Conservation (phyloP, 2,329 filamentous ascomycete species). For the Ilyonectria mors-panacis region DNA sequence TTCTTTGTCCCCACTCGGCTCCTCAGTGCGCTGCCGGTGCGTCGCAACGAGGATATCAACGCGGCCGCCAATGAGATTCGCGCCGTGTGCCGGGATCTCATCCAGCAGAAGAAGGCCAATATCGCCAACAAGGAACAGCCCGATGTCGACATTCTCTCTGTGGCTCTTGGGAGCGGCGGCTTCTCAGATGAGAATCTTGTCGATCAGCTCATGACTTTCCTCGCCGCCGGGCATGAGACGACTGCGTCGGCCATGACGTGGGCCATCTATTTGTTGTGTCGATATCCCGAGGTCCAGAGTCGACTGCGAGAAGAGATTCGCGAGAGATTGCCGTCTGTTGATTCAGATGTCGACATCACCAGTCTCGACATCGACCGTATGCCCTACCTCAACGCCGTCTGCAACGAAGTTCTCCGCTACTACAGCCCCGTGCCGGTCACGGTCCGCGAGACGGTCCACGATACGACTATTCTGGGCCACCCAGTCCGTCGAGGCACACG, state of each 20-base stretch:
- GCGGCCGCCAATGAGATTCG: conserved; percentile 73
- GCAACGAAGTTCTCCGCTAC: conserved; percentile 82
- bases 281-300: conserved; percentile 75
- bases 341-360: conserved; percentile 54
- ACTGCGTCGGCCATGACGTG: conserved; percentile 84
- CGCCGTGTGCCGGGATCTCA: conserved; percentile 75
- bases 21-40: conserved; percentile 75
- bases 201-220: conserved; percentile 92
- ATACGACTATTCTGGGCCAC: conserved; percentile 77
- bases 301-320: conserved; percentile 79
- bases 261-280: conserved; percentile 79
- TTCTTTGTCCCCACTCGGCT: conserved; percentile 76
- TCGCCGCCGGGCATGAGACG: conserved; percentile 87
- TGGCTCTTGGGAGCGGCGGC: conserved; percentile 81
- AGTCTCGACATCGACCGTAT: conserved; percentile 76
- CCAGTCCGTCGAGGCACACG: conserved; percentile 79
- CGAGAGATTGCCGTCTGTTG: conserved; percentile 67
- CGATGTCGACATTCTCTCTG: conserved; percentile 83
- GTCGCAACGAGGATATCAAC: conserved; percentile 77
- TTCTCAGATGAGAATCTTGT: conserved; percentile 87
- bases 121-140: conserved; percentile 62
- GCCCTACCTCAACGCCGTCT: conserved; percentile 85
- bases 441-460: conserved; percentile 73
- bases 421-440: conserved; percentile 81
- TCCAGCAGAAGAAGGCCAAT: conserved; percentile 77